A percentile compares a stretch with the other conserved stretches of the same genome.
Evolutionary conservation across 2,329 filamentous ascomycete genomes (phyloP).

Genomic region (Clonostachys solani): DNA sequence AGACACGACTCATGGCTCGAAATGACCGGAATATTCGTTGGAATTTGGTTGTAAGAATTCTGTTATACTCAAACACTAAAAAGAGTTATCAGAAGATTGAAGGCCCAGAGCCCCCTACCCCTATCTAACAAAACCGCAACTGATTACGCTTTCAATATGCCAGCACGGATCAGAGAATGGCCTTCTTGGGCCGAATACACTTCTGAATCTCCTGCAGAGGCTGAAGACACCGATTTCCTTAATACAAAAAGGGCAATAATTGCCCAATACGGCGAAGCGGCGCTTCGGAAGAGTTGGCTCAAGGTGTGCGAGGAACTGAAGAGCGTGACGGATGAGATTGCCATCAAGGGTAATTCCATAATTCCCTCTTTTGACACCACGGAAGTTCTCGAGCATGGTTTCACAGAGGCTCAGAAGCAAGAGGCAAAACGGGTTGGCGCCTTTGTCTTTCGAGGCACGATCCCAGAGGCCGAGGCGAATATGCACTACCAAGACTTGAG

Average conservation of each 20-base stretch:
- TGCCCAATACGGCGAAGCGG: slow-evolving; percentile 25
- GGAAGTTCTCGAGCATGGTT: slow-evolving; percentile 14
- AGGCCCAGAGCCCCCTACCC: background rate
- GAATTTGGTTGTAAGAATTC: too few species aligned
- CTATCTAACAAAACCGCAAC: background rate
- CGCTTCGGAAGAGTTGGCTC: slow-evolving; percentile 28
- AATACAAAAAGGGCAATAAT: slow-evolving; percentile 25
- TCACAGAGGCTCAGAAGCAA: slow-evolving; percentile 11
- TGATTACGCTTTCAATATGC: slow-evolving; percentile 8
- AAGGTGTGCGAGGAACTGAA: slow-evolving; percentile 28
- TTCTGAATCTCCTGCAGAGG: slow-evolving; percentile 4
- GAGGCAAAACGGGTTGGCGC: slow-evolving; percentile 16
- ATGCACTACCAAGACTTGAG: slow-evolving; percentile 20
- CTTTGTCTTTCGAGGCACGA: slow-evolving; percentile 12
- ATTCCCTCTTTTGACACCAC: slow-evolving; percentile 23
- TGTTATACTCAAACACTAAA: too few species aligned
- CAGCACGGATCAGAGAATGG: slow-evolving; percentile 10
- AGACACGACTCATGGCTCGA: background rate
- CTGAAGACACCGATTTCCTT: slow-evolving; percentile 14
- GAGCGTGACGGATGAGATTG: slow-evolving; percentile 26
- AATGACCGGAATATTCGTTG: too few species aligned
- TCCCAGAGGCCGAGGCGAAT: slow-evolving; percentile 12
- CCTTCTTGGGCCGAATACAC: slow-evolving; percentile 14
- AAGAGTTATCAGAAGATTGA: too few species aligned
- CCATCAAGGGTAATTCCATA: slow-evolving; percentile 18